Evolutionary conservation across 225 moss, liverwort and hornwort genomes (phyloP), one percentile per base, ranked within the genome.

Genomic region (Rhytidiadelphus loreus): DNA sequence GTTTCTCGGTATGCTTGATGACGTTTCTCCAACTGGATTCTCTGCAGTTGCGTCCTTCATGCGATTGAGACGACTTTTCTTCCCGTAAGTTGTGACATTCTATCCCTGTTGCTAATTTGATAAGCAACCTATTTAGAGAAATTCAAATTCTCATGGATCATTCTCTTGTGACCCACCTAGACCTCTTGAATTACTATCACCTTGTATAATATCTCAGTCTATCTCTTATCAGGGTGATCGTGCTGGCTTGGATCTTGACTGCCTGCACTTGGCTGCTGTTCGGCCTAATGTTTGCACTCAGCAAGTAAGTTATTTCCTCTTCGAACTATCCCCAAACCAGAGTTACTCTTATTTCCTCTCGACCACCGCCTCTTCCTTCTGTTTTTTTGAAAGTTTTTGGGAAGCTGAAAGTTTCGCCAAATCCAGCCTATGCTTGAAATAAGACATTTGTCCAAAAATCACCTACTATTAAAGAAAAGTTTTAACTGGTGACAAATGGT

Each of bases 171-270:
- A 81, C 14, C 22, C 32, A 13, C 13, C 23, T 32, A 32, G 22
- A 60, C 6, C 80, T 58, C 79, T 80, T 80, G 28, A 52, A 66
- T 25, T 77, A 43, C 39, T 24, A 24, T 37, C 37, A 18, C 18
- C 18, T 37, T 37, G 50, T 64, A 12, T 37, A 18, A 18, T 50
- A 82, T 64, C 50, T 26, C 18, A 37, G 23, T 26, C n/a, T 20
- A 55, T 81, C 26, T 39, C 57, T 72, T 48, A 11, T 28, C 77
- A 91, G 90, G 75, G 53, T 95, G 46, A 93, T 95, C 58, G 88
- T 83, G 70, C 19, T 89, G 44, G 91, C 82, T 63, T 96, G 96
- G 96, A 91, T 94, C 71, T n/a, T 95, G 84, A 91, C 94, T 58
- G 87, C 85, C 15, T 64, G 92, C 70, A 87, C 87, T 46, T 92